phyloP scores from a whole-genome alignment of 371 early-diverging fungal genomes.

The Vairimorpha apis region DNA sequence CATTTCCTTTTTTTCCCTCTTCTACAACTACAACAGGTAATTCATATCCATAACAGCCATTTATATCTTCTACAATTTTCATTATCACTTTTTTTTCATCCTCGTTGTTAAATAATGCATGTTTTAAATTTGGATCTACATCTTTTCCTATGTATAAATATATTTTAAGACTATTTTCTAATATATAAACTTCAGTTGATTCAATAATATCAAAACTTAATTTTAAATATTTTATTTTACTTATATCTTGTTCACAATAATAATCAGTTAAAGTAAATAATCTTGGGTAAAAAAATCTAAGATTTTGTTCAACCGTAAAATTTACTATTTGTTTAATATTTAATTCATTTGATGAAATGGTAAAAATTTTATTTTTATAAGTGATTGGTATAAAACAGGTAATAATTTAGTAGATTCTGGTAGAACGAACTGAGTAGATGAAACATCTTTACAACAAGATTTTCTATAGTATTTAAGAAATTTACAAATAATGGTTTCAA shows the following conservation, averaged over 20 bases:
- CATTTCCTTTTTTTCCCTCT: constrained; percentile 32
- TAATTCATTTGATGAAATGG: neutral
- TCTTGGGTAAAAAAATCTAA: constrained; percentile 63
- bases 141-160: constrained; percentile 59
- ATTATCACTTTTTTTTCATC: constrained; percentile 30
- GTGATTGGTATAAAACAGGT: constrained; percentile 57
- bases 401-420: constrained; percentile 61
- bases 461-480: constrained; percentile 55
- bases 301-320: constrained; percentile 48
- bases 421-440: constrained; percentile 58
- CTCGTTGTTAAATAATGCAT: constrained; percentile 31
- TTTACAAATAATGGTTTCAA: constrained; percentile 46
- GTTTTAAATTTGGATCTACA: constrained; percentile 46
- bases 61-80: constrained; percentile 34
- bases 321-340: constrained; percentile 20
- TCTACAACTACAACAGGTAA: constrained; percentile 29
- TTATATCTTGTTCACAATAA: constrained; percentile 42
- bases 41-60: constrained; percentile 15
- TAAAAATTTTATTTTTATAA: constrained; percentile 55
- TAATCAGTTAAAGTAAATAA: constrained; percentile 58
- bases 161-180: constrained; percentile 54
- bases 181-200: constrained; percentile 59
- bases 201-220: constrained; percentile 46
- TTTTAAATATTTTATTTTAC: constrained; percentile 39
- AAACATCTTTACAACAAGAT: constrained; percentile 52